These are phyloP conservation scores for Hyphopichia fennica DNA, from an alignment of 1,139 yeast genomes.

Conservation along the genomic window DNA sequence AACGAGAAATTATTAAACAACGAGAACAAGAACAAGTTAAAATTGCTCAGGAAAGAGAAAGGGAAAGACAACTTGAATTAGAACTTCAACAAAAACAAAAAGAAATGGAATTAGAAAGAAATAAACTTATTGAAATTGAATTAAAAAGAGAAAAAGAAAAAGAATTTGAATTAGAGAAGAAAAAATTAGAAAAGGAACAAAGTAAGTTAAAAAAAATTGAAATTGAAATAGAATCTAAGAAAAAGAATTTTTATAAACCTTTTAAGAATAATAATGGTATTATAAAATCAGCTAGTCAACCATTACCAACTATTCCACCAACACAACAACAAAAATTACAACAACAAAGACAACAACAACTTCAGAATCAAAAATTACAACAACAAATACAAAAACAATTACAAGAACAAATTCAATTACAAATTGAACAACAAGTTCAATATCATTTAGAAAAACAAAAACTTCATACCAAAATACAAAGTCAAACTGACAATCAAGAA, in stretches of 20 bases:
- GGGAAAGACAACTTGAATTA: not conserved
- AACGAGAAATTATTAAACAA: not conserved
- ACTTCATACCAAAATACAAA: slow-evolving; percentile 1
- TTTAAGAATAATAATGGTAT: not conserved
- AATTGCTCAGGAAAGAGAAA: not conserved
- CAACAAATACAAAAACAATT: not conserved
- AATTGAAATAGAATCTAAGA: not conserved
- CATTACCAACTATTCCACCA: slow-evolving; percentile 1
- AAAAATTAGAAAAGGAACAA: not conserved
- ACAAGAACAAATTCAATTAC: not conserved
- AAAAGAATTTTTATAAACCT: not conserved
- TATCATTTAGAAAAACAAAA: not conserved
- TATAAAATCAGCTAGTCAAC: not conserved
- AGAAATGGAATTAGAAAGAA: not conserved
- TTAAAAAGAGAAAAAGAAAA: not conserved
- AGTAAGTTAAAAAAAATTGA: not conserved
- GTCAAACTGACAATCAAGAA: not conserved
- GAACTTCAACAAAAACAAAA: not conserved
- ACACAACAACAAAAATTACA: not conserved
- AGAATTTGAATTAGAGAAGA: not conserved
- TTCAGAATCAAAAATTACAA: not conserved
- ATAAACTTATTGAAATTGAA: not conserved
- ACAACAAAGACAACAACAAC: not conserved
- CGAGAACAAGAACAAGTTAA: not conserved
- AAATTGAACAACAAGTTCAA: slow-evolving; percentile 1